Conservation (phyloP, 345 rosid species). For the Lepidium africanum region DNA sequence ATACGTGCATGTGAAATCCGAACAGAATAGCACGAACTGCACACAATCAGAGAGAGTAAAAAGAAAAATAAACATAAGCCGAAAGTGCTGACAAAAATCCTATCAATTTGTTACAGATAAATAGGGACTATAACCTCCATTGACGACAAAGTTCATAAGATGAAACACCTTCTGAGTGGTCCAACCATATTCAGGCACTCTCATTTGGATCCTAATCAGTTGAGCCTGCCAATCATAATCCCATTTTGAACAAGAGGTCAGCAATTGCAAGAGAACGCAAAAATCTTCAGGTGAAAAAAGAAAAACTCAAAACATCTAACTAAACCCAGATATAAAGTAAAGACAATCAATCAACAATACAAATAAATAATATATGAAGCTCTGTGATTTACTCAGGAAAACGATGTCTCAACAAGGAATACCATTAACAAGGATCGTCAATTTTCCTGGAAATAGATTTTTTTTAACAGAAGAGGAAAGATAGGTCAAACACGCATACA, state of each 20-base stretch:
- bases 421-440: not conserved
- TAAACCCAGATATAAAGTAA: not conserved
- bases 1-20: slow-evolving; percentile 85
- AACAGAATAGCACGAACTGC: slow-evolving; percentile 90
- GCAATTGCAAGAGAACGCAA: not conserved
- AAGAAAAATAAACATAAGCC: not conserved
- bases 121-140: slow-evolving; percentile 64
- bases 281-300: not conserved
- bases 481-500: not conserved
- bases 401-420: slow-evolving; percentile 10
- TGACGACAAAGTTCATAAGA: slow-evolving; percentile 94
- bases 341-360: not conserved
- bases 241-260: not conserved
- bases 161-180: slow-evolving; percentile 97
- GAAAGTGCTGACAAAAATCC: not conserved
- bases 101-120: not conserved
- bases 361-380: not conserved
- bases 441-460: not conserved
- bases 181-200: slow-evolving; percentile 99
- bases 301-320: not conserved
- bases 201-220: slow-evolving; percentile 75
- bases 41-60: slow-evolving; percentile 1
- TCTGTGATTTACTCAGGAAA: not conserved
- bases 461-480: slow-evolving; percentile 11
- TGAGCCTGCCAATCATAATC: slow-evolving; percentile 50